phyloP scores from a whole-genome alignment of 371 early-diverging fungal genomes.

The Choanephora cucurbitarum region DNA sequence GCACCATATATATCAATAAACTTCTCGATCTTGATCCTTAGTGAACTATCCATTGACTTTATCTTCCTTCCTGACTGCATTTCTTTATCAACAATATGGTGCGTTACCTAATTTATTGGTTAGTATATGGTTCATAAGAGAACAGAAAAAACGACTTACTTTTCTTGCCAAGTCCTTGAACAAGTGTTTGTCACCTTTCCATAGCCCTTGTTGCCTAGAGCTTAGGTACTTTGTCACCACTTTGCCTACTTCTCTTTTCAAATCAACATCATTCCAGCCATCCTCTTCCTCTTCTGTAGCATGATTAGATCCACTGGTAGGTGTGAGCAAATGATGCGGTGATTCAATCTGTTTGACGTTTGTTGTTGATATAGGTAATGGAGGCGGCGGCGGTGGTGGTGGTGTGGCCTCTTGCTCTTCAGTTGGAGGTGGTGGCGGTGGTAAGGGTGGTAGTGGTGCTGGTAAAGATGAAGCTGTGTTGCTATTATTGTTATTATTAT shows the following conservation, averaged over 20 bases:
- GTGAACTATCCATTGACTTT: slow-evolving; percentile 27
- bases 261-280: slow-evolving; percentile 31
- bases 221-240: slow-evolving; percentile 45
- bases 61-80: slow-evolving; percentile 38
- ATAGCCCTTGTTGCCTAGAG: slow-evolving; percentile 35
- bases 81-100: slow-evolving; percentile 52
- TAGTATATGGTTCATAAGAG: background rate
- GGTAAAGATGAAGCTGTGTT: no score
- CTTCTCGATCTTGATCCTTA: slow-evolving; percentile 45
- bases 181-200: slow-evolving; percentile 48
- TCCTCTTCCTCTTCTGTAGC: slow-evolving; percentile 6
- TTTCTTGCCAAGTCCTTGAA: slow-evolving; percentile 55
- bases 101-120: slow-evolving; percentile 36
- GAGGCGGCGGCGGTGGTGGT: slow-evolving; percentile 5
- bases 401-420: background rate
- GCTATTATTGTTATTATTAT: no score
- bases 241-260: slow-evolving; percentile 49
- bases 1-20: slow-evolving; percentile 50
- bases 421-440: slow-evolving; percentile 12
- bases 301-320: slow-evolving; percentile 18
- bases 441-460: background rate
- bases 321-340: slow-evolving; percentile 9
- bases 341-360: background rate
- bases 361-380: background rate
- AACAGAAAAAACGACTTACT: slow-evolving; percentile 24